Conservation (phyloP, 2,329 filamentous ascomycete species). For the Stachybotrys elegans region DNA sequence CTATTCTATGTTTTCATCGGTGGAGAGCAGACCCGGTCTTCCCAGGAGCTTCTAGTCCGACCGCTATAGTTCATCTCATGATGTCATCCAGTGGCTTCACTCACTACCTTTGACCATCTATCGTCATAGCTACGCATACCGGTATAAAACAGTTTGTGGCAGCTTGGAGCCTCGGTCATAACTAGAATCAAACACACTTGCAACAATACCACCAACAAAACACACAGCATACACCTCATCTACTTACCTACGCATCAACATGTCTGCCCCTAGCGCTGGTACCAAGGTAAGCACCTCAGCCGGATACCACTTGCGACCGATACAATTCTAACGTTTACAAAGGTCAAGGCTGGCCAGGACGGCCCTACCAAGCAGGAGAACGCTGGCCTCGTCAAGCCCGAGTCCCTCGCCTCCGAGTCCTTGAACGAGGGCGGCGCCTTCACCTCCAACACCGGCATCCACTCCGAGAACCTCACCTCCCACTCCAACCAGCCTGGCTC, state of each 20-base stretch:
- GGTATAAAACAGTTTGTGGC: too few relatives aligned
- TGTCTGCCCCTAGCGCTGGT: constrained; percentile 14
- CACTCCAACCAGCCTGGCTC: constrained; percentile 15
- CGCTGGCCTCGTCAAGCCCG: constrained; percentile 57
- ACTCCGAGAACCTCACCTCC: constrained; percentile 31
- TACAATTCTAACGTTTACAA: not conserved
- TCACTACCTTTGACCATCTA: too few relatives aligned
- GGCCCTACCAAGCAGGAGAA: constrained; percentile 53
- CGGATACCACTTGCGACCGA: not conserved
- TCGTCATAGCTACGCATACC: too few relatives aligned
- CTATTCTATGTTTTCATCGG: too few relatives aligned
- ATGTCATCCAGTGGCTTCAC: too few relatives aligned
- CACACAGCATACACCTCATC: not conserved
- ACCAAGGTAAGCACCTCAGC: constrained; percentile 13
- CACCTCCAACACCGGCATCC: constrained; percentile 49
- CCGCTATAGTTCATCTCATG: too few relatives aligned
- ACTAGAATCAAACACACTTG: too few relatives aligned
- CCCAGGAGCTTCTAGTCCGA: too few relatives aligned
- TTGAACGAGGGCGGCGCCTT: constrained; percentile 55
- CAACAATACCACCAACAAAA: too few relatives aligned
- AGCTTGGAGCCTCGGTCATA: too few relatives aligned
- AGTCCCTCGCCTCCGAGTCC: constrained; percentile 75
- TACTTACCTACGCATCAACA: constrained; percentile 6
- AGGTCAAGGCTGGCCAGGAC: constrained; percentile 43
- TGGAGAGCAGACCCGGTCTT: too few relatives aligned